Conservation (phyloP, 768 basidiomycete species). For the Pisolithus tinctorius region DNA sequence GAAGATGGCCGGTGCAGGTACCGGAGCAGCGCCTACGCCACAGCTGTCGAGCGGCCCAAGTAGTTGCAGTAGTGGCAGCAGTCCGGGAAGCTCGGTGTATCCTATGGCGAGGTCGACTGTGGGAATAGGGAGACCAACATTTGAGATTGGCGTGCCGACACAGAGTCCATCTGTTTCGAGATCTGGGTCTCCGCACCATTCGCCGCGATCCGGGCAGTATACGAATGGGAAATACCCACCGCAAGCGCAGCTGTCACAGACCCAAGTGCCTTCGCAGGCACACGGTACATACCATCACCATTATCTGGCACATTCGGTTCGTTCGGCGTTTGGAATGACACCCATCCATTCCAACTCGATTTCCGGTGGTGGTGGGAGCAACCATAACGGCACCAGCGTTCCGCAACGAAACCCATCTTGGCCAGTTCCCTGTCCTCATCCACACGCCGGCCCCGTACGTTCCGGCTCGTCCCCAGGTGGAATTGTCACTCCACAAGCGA, state of each 20-base stretch:
- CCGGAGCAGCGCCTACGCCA: slow-evolving; percentile 38
- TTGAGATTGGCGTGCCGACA: slow-evolving; percentile 25
- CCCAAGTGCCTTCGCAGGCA: slow-evolving; percentile 11
- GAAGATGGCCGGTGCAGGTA: too few relatives aligned
- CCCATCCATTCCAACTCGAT: slow-evolving; percentile 44
- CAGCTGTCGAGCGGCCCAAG: slow-evolving; percentile 60
- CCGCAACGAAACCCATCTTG: slow-evolving; percentile 34
- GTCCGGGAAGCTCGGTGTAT: slow-evolving; percentile 48
- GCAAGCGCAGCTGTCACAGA: too few relatives aligned
- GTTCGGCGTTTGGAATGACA: slow-evolving; percentile 89
- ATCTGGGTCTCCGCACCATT: slow-evolving; percentile 49
- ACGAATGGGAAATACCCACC: too few relatives aligned
- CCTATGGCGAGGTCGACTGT: slow-evolving; percentile 16
- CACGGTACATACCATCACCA: background rate
- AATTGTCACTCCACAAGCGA: background rate
- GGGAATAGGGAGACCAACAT: slow-evolving; percentile 14
- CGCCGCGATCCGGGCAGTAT: too few relatives aligned
- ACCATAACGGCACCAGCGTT: background rate
- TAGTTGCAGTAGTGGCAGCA: slow-evolving; percentile 48
- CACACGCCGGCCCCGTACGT: too few relatives aligned
- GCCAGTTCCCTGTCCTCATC: slow-evolving; percentile 17
- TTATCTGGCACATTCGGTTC: slow-evolving; percentile 53
- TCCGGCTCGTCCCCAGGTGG: slow-evolving; percentile 1
- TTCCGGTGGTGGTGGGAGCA: too few relatives aligned
- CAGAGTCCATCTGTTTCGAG: slow-evolving; percentile 50